phyloP scores from a whole-genome alignment of 306 rosid genomes.

The Boehmeria nivea region DNA sequence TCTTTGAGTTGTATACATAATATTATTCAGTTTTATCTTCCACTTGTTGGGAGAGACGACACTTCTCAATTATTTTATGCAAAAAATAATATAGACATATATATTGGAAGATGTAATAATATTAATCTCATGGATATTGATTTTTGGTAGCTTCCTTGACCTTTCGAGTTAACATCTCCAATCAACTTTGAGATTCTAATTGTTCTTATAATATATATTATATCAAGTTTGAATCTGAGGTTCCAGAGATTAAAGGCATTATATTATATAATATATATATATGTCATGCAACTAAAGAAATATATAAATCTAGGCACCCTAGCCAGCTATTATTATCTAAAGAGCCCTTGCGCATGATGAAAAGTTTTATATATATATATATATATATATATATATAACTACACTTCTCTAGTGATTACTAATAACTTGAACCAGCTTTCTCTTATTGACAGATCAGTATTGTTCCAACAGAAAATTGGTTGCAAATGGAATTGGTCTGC shows the following conservation, averaged over 20 bases:
- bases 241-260: too few relatives aligned
- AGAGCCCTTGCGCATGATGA: too few relatives aligned
- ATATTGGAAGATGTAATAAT: neutral
- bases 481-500: too few relatives aligned
- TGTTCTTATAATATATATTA: neutral
- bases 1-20: neutral
- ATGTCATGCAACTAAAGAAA: neutral
- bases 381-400: too few relatives aligned
- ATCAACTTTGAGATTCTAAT: slow-evolving; percentile 14
- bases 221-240: slow-evolving; percentile 9
- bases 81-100: neutral
- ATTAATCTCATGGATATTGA: neutral
- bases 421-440: too few relatives aligned
- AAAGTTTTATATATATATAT: too few relatives aligned
- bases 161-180: slow-evolving; percentile 7
- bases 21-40: slow-evolving; percentile 11
- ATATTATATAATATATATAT: neutral
- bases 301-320: too few relatives aligned
- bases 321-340: too few relatives aligned
- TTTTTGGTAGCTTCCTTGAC: slow-evolving; percentile 17
- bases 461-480: too few relatives aligned
- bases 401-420: too few relatives aligned
- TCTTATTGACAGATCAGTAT: too few relatives aligned
- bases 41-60: slow-evolving; percentile 4
- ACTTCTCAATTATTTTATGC: neutral